These are phyloP conservation scores for Beauveria sp. DNA, from an alignment of 2,329 filamentous ascomycete genomes.

Conservation along the genomic window DNA sequence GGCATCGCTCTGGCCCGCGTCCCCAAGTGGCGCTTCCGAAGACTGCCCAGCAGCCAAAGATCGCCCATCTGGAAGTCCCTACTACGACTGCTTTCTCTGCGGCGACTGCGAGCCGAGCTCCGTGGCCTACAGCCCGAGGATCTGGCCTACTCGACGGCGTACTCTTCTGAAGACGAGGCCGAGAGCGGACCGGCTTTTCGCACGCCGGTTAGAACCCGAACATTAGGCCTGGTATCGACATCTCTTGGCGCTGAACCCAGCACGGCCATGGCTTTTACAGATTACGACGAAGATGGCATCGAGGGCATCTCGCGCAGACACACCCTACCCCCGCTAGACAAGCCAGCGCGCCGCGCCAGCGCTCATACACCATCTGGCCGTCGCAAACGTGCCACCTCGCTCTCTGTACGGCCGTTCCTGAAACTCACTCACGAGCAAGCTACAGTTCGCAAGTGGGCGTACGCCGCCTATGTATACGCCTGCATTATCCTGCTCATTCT, in stretches of 20 bases:
- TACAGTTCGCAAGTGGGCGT: constrained; percentile 68
- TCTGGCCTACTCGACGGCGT: constrained; percentile 22
- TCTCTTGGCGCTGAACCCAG: neutral
- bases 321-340: constrained; percentile 41
- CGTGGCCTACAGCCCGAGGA: constrained; percentile 25
- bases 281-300: constrained; percentile 15
- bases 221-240: constrained; percentile 15
- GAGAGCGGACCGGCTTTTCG: constrained; percentile 13
- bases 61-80: constrained; percentile 30
- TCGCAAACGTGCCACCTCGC: constrained; percentile 56
- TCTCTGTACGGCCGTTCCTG: constrained; percentile 64
- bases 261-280: constrained; percentile 15
- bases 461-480: constrained; percentile 70
- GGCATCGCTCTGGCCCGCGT: constrained; percentile 80
- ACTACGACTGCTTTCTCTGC: constrained; percentile 37
- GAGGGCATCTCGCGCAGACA: constrained; percentile 33
- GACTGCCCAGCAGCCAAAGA: constrained; percentile 34
- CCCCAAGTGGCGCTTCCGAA: constrained; percentile 81
- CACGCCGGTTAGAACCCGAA: constrained; percentile 22
- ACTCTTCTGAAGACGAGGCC: constrained; percentile 27
- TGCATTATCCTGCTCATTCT: constrained; percentile 61
- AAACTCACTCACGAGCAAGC: constrained; percentile 76
- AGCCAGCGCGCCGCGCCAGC: constrained; percentile 29
- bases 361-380: constrained; percentile 56
- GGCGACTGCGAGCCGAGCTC: constrained; percentile 36